Evolutionary conservation across 345 rosid species (phyloP).

Genomic region (Eucalyptus fibrosa): DNA sequence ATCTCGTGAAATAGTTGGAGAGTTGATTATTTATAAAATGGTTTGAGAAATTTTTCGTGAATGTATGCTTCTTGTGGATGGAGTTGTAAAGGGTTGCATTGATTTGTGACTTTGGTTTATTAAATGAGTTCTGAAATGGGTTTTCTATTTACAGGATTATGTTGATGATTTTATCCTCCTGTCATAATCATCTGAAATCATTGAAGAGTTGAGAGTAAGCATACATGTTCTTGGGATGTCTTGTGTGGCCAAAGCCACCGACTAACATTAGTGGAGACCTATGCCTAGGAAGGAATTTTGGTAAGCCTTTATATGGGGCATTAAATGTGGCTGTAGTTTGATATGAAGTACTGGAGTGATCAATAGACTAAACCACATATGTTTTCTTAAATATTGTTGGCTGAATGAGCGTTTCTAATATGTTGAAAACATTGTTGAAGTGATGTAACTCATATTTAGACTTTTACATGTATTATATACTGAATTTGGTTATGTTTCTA

Average conservation of each 20-base stretch:
- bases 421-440: background rate
- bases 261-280: background rate
- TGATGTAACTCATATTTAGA: background rate
- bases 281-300: background rate
- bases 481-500: background rate
- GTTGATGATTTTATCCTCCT: background rate
- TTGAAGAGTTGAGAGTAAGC: background rate
- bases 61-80: background rate
- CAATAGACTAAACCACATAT: background rate
- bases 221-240: background rate
- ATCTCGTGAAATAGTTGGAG: background rate
- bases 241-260: background rate
- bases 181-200: background rate
- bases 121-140: background rate
- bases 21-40: background rate
- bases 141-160: background rate
- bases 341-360: background rate
- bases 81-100: background rate
- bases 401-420: background rate
- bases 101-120: background rate
- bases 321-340: background rate
- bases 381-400: background rate
- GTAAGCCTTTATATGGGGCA: background rate
- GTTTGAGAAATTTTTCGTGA: background rate
- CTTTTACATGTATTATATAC: background rate